Base-by-base conservation (phyloP, 1,284 basidiomycete genomes). In the Fomitopsis palustris region DNA sequence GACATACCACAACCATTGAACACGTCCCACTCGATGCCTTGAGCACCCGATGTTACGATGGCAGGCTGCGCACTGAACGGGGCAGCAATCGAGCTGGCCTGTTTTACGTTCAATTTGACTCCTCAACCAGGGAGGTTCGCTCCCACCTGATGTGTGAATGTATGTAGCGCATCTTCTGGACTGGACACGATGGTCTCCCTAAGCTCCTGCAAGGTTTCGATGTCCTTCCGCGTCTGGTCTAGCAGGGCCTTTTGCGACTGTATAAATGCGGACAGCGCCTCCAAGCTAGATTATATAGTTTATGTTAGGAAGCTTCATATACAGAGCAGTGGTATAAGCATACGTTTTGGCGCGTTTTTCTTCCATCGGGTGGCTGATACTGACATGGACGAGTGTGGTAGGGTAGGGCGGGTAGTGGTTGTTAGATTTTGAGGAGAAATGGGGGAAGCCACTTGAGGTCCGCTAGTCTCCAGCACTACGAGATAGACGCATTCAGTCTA, bases 201-300 rank as follows among this genome's bases (percentile, higher is more conserved):
- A 21, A 86, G 71, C 31, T 70, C 68, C 53, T 76, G 77, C 23
- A 90, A 74, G 23, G 77, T 73, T 53, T 78, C 79, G 69, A 90
- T 82, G 73, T 90, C 87, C 64, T 78, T 71, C 62, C 82, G 79
- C 35, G 86, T 86, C 31, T 79, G 78, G 51, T 78, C 76, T 43
- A 90, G 79, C 54, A 88, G 65, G 29, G 74, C 68, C 69, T 74
- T 81, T 70, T 90, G 88, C 42, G 78, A 75, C 60, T 82, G 75
- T 63, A 90, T 81, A 73, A 85, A 90, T 53, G 74, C 74, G 66
- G 84, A 79, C 63, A 90, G 83, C 76, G 85, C 85, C 74, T 86
- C 78, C 66, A 88, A 74, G 69, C 87, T 89, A 55, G 23, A 57
- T 8, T 7, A 17, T 47, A 17, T 33, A 49, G 21, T 25, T 33